phyloP scores from a whole-genome alignment of 2,329 filamentous ascomycete species.

The Penicillium fuscoglaucum region DNA sequence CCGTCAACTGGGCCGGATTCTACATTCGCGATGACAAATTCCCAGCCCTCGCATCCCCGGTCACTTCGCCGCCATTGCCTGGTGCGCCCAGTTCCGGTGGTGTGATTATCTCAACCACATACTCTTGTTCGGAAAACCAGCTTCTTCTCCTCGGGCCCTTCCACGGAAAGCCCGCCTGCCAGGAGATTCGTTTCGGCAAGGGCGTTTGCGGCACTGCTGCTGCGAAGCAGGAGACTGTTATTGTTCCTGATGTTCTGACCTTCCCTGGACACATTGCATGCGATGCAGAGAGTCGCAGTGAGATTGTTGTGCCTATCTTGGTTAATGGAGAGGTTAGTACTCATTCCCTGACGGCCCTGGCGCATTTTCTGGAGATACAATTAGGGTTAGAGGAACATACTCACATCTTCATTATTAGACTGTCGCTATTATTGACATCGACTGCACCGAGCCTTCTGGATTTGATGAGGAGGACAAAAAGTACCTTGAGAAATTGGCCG shows the following conservation, averaged over 20 bases:
- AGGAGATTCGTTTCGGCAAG: slow-evolving; percentile 47
- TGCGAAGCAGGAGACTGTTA: slow-evolving; percentile 38
- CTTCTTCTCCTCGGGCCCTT: slow-evolving; percentile 49
- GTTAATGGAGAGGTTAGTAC: slow-evolving; percentile 40
- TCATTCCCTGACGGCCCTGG: not conserved
- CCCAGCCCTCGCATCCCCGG: slow-evolving; percentile 29
- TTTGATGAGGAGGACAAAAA: slow-evolving; percentile 49
- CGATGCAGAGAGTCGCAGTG: slow-evolving; percentile 50
- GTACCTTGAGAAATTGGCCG: slow-evolving; percentile 45
- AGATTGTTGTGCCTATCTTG: slow-evolving; percentile 52
- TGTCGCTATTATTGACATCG: slow-evolving; percentile 51
- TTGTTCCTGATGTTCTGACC: slow-evolving; percentile 46
- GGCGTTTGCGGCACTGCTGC: slow-evolving; percentile 52
- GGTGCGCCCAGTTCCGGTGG: slow-evolving; percentile 7
- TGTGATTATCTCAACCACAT: slow-evolving; percentile 27
- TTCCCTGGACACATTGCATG: slow-evolving; percentile 54
- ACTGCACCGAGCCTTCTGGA: slow-evolving; percentile 45
- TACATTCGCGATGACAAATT: slow-evolving; percentile 49
- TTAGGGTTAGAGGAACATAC: not conserved
- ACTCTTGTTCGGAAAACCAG: slow-evolving; percentile 25
- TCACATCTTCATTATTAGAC: slow-evolving; percentile 34
- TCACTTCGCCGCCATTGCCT: slow-evolving; percentile 25
- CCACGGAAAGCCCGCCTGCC: slow-evolving; percentile 51
- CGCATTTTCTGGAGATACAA: not conserved
- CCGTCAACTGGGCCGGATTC: slow-evolving; percentile 53